Percentiles rank a stretch among this genome's conserved stretches.
Evolutionary conservation across 2,329 filamentous ascomycete genomes (phyloP).

Genomic region (Sporothrix curviconia): DNA sequence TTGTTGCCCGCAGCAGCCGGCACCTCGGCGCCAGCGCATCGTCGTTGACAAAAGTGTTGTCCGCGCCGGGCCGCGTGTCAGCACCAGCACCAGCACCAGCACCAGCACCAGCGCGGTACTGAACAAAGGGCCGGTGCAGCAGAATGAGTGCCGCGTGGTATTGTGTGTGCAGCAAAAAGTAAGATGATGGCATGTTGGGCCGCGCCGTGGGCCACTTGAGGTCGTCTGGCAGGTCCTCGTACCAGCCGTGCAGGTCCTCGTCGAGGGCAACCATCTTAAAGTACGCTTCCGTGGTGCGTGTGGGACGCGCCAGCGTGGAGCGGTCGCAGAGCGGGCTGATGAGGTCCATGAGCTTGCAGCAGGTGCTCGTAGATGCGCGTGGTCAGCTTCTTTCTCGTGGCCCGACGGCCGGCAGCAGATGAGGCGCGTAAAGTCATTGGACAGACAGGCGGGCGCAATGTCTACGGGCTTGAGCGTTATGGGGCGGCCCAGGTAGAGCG

Average conservation of each 20-base stretch:
- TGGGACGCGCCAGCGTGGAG: background rate
- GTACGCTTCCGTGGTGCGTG: background rate
- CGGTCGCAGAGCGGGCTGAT: constrained; percentile 10
- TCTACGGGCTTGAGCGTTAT: constrained; percentile 16
- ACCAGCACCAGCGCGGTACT: background rate
- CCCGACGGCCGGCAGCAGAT: background rate
- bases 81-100: background rate
- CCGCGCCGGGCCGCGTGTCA: background rate
- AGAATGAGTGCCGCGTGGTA: constrained; percentile 10
- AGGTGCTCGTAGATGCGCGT: constrained; percentile 13
- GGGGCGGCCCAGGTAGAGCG: constrained; percentile 18
- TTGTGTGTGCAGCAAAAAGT: constrained; percentile 1
- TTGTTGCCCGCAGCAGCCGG: too few relatives aligned
- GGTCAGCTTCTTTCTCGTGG: constrained; percentile 1
- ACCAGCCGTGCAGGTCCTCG: constrained; percentile 14
- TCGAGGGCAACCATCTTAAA: constrained; percentile 12
- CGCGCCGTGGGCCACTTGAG: constrained; percentile 26
- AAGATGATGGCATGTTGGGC: constrained; percentile 19
- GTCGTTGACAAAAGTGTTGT: background rate
- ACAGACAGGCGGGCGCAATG: constrained; percentile 13
- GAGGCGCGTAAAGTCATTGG: constrained; percentile 8
- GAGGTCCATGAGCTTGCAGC: constrained; percentile 15
- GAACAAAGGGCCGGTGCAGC: constrained; percentile 10
- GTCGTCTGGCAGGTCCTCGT: constrained; percentile 9
- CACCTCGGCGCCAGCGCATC: background rate